Base-by-base conservation (phyloP, 768 basidiomycete genomes). In the Macrolepiota fuliginosa region DNA sequence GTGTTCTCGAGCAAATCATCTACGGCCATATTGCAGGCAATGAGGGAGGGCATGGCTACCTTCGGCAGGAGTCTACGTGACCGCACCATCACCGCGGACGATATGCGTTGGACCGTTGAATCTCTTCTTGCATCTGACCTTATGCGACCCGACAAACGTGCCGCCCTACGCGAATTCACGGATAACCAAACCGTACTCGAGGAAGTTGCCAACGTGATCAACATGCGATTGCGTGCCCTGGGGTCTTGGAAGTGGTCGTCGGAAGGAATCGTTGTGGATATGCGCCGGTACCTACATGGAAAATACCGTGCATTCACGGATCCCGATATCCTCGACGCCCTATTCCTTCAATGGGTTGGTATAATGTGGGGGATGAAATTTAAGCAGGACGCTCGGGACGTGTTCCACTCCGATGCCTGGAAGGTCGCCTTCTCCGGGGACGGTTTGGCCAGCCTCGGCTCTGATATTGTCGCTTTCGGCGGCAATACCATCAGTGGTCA, bases 221-320 rank as follows among this genome's bases (percentile, higher is more conserved):
- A 72, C 32, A 81, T 83, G 81, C 77, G 79, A 1, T 68, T 81
- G 50, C 72, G 75, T 1, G 71, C 71, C 55, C 61, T 82, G 10
- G 73, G 76, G 2, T 62, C 71, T 3, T 82, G 81, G 81, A 63
- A 73, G 1, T 83, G 81, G 81, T 79, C 80, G 3, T 63, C 63
- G 2, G 73, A 77, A 27, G 81, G 81, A 1, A 69, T 78, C 22
- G 54, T 64, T 25, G 70, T 82, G 5, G 79, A 83, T 54, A 79
- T 81, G 72, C 73, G 81, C 13, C 72, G 81, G 4, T 76, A 78
- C 70, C 69, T 83, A 35, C 79, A 79, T 62, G 81, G 81, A 1
- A 81, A 81, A 69, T 82, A 81, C 47, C 76, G 80, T 22, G 79
- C 78, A n/a, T 81, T 79, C 64, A 79, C 79, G 10, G 80, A 83